phyloP scores from a whole-genome alignment of 768 basidiomycete species.

The Amanita pallidorosea region DNA sequence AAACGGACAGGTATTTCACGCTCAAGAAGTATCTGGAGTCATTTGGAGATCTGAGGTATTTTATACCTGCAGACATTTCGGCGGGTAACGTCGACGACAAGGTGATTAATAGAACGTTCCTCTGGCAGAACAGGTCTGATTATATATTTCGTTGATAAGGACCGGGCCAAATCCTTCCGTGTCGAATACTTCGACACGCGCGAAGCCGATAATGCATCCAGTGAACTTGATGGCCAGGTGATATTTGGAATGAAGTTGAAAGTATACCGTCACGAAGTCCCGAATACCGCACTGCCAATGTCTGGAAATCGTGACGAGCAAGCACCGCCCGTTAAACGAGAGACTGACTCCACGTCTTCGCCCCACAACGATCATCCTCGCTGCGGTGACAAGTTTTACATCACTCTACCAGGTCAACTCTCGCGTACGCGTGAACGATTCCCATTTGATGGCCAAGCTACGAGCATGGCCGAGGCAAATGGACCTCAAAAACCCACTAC shows the following conservation, averaged over 20 bases:
- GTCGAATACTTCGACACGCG: conserved; percentile 65
- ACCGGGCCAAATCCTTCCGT: conserved; percentile 27
- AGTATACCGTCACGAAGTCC: conserved; percentile 24
- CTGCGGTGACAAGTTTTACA: conserved; percentile 8
- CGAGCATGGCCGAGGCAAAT: conserved; percentile 8
- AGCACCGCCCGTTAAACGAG: conserved; percentile 8
- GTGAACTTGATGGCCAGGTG: conserved; percentile 34
- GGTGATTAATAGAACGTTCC: conserved; percentile 11
- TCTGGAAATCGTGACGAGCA: conserved; percentile 12
- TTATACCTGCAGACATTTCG: conserved; percentile 6
- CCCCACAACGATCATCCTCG: conserved; percentile 7
- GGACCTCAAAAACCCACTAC: conserved; percentile 4
- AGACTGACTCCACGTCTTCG: conserved; percentile 3
- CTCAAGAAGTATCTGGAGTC: conserved; percentile 23
- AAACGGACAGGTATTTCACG: not conserved
- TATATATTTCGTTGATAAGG: conserved; percentile 7
- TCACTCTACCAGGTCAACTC: conserved; percentile 20
- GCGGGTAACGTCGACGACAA: conserved; percentile 12
- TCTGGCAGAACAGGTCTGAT: not conserved
- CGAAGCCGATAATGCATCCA: conserved; percentile 40
- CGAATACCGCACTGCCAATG: not conserved
- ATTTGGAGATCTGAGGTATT: conserved; percentile 22
- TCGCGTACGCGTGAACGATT: conserved; percentile 27
- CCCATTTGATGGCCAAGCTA: conserved; percentile 12
- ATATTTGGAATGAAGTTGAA: conserved; percentile 43